Percentiles rank a stretch among this genome's conserved stretches.
Conservation (phyloP, 2,329 filamentous ascomycete species). For the Cucurbitaria berberidis region DNA sequence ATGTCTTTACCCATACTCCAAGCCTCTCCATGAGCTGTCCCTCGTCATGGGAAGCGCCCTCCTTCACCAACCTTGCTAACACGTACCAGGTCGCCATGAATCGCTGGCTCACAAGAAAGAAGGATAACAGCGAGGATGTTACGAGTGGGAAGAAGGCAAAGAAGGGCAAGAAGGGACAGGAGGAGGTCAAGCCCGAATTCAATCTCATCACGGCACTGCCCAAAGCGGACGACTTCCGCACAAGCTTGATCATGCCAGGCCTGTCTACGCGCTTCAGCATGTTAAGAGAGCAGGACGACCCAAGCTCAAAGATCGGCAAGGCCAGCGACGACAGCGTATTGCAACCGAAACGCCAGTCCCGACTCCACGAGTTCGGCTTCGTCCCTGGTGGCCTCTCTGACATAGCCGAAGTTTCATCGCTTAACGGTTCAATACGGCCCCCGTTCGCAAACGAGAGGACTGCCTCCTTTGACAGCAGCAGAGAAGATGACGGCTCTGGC, state of each 20-base stretch:
- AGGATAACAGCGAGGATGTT: conserved; percentile 51
- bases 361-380: conserved; percentile 74
- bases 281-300: conserved; percentile 93
- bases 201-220: conserved; percentile 79
- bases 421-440: conserved; percentile 60
- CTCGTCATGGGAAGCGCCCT: background rate
- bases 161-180: conserved; percentile 60
- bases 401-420: conserved; percentile 89
- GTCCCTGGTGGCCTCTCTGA: conserved; percentile 69
- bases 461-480: conserved; percentile 68
- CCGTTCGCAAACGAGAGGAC: conserved; percentile 66
- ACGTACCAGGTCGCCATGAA: conserved; percentile 65
- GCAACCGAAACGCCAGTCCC: conserved; percentile 79
- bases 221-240: conserved; percentile 86
- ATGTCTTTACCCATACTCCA: conserved; percentile 14
- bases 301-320: conserved; percentile 85
- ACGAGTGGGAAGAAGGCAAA: conserved; percentile 45
- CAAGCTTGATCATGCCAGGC: conserved; percentile 93
- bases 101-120: conserved; percentile 76
- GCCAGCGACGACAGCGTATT: conserved; percentile 94
- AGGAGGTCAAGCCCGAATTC: conserved; percentile 67
- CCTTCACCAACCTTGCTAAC: conserved; percentile 18
- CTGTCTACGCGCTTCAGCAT: conserved; percentile 96
- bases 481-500: conserved; percentile 70
- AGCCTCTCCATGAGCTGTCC: background rate